These are phyloP conservation scores for Geoglossum glabrum DNA, from an alignment of 495 filamentous ascomycete genomes.

Conservation along the genomic window DNA sequence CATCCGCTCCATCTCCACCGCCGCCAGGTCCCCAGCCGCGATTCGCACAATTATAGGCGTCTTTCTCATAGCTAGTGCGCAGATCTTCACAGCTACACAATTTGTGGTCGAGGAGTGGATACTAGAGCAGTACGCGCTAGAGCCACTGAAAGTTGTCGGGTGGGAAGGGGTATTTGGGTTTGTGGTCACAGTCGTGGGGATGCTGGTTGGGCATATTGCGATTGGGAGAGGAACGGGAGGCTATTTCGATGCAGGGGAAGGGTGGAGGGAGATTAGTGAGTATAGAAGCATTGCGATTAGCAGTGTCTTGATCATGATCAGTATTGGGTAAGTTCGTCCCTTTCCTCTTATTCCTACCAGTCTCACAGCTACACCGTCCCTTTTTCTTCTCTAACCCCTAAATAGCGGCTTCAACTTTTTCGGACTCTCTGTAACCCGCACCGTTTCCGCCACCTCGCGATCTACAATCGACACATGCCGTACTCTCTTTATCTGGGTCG, in stretches of 20 bases:
- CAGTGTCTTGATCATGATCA: conserved; percentile 82
- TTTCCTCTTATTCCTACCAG: background rate
- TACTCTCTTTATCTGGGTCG: conserved; percentile 95
- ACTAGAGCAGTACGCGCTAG: conserved; percentile 70
- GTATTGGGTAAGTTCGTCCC: conserved; percentile 83
- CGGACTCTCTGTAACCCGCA: conserved; percentile 75
- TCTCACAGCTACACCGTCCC: background rate
- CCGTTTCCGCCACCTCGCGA: conserved; percentile 73
- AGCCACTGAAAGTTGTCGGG: conserved; percentile 77
- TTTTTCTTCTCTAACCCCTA: conserved; percentile 3
- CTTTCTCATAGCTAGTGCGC: conserved; percentile 71
- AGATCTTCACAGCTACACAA: conserved; percentile 91
- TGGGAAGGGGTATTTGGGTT: conserved; percentile 96
- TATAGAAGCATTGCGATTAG: conserved; percentile 50
- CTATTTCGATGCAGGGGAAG: conserved; percentile 78
- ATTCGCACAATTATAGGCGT: conserved; percentile 63
- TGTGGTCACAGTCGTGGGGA: conserved; percentile 53
- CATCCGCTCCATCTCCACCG: conserved; percentile 6
- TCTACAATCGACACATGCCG: conserved; percentile 95
- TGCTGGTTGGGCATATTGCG: conserved; percentile 57
- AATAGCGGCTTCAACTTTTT: conserved; percentile 93
- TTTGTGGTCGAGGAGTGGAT: conserved; percentile 94
- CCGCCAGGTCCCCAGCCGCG: conserved; percentile 30
- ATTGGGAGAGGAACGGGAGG: conserved; percentile 63
- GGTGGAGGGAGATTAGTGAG: conserved; percentile 51